Evolutionary conservation across 176 grass and related monocot genomes (phyloP).

Genomic region (Hyparrhenia diplandra): DNA sequence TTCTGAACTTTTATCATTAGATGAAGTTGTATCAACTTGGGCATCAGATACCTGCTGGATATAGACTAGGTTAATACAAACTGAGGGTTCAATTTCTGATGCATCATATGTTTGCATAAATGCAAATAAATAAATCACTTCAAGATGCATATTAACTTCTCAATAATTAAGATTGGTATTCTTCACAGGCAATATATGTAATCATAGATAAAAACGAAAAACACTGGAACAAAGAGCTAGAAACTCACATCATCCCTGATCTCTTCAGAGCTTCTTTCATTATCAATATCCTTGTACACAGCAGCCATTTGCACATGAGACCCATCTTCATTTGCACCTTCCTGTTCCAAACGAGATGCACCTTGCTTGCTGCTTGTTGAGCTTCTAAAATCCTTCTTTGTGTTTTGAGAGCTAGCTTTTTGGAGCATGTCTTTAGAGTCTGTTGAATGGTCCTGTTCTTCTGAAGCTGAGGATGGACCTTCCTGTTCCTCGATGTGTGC

Average conservation of each 20-base stretch:
- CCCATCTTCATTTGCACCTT: conserved; percentile 24
- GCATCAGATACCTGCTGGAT: conserved; percentile 11
- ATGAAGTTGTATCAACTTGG: conserved; percentile 19
- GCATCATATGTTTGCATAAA: neutral
- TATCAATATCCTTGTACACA: conserved; percentile 31
- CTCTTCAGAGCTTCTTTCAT: conserved; percentile 31
- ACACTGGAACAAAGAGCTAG: neutral
- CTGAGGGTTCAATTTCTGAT: neutral
- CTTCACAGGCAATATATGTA: conserved; percentile 10
- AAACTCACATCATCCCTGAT: conserved; percentile 62
- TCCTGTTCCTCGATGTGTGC: neutral
- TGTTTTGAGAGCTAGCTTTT: conserved; percentile 9
- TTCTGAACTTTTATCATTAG: conserved; percentile 37
- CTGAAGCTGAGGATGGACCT: conserved; percentile 4
- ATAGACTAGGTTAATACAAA: conserved; percentile 4
- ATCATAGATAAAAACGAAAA: neutral
- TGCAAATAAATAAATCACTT: conserved; percentile 14
- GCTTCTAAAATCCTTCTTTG: neutral
- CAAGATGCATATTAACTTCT: neutral
- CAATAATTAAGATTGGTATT: neutral
- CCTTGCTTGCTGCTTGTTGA: conserved; percentile 4
- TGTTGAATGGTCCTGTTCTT: conserved; percentile 27
- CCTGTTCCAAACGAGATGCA: conserved; percentile 4
- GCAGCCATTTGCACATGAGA: conserved; percentile 6
- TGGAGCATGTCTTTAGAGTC: neutral